Evolutionary conservation across 768 basidiomycete species (phyloP).

Genomic region (Boletus patriciae): DNA sequence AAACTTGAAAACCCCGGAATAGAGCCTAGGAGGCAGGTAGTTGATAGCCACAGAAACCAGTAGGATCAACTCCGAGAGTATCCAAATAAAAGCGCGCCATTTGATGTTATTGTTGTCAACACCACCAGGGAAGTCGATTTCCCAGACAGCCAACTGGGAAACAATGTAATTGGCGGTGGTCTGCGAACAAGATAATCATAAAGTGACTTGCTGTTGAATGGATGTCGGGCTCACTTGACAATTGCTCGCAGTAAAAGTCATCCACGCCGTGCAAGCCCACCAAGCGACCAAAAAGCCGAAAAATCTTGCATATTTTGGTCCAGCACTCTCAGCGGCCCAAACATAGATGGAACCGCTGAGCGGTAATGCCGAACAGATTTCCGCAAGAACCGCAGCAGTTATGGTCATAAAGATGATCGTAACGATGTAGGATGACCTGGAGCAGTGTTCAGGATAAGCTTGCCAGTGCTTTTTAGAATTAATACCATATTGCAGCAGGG

Average conservation of each 20-base stretch:
- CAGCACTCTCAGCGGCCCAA: constrained; percentile 93
- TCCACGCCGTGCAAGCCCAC: constrained; percentile 97
- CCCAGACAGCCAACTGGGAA: constrained; percentile 79
- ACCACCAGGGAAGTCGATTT: constrained; percentile 81
- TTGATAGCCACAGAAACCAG: constrained; percentile 77
- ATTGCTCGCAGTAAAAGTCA: constrained; percentile 87
- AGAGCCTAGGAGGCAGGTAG: constrained; percentile 74
- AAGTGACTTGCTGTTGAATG: not conserved
- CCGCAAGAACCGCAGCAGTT: constrained; percentile 82
- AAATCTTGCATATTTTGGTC: constrained; percentile 81
- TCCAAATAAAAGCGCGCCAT: constrained; percentile 87
- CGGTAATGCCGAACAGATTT: constrained; percentile 87
- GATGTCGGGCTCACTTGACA: constrained; percentile 59
- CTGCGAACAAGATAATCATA: constrained; percentile 36
- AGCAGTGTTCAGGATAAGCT: constrained; percentile 11
- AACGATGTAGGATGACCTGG: constrained; percentile 83
- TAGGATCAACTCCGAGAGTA: constrained; percentile 70
- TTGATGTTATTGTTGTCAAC: constrained; percentile 67
- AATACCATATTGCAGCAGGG: constrained; percentile 80
- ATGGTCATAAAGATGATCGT: constrained; percentile 87
- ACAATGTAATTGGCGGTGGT: constrained; percentile 89
- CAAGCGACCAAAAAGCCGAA: constrained; percentile 89
- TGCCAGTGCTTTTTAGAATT: not conserved
- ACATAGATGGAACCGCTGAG: constrained; percentile 91
- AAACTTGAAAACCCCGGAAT: constrained; percentile 76